Conservation (phyloP, 768 basidiomycete genomes). For the Plicaturopsis crispa region DNA sequence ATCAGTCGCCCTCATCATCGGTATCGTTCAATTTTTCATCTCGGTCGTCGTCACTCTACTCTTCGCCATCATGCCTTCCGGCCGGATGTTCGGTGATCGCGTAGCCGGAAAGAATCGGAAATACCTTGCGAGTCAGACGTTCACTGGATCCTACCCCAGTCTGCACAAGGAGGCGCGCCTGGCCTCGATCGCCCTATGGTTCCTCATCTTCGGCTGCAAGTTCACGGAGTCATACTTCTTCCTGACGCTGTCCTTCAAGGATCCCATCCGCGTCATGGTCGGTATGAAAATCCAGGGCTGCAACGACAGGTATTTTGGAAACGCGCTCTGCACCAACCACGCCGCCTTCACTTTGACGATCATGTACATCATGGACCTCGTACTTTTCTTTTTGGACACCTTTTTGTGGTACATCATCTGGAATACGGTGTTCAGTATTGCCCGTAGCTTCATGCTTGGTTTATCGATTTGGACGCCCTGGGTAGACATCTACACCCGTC, state of each 20-base stretch:
- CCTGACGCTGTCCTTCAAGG: conserved; percentile 89
- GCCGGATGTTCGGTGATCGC: conserved; percentile 97
- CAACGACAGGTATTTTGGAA: conserved; percentile 79
- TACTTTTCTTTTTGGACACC: conserved; percentile 97
- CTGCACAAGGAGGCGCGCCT: conserved; percentile 58
- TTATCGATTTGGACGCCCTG: conserved; percentile 99
- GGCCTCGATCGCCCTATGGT: conserved; percentile 79
- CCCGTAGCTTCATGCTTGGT: conserved; percentile 81
- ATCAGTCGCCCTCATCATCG: conserved; percentile 81
- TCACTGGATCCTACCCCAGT: conserved; percentile 89
- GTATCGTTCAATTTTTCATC: conserved; percentile 94
- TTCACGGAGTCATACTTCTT: conserved; percentile 97
- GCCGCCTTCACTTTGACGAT: conserved; percentile 92
- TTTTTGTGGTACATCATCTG: conserved; percentile 99
- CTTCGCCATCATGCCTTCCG: conserved; percentile 90
- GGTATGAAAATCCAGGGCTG: conserved; percentile 95
- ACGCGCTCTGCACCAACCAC: conserved; percentile 81
- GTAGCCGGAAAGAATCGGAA: conserved; percentile 94
- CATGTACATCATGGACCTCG: conserved; percentile 98
- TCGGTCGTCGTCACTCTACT: conserved; percentile 80
- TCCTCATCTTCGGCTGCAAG: conserved; percentile 94
- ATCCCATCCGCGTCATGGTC: conserved; percentile 92
- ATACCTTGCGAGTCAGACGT: conserved; percentile 97
- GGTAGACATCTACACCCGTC: conserved; percentile 92
- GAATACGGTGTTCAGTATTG: conserved; percentile 93